phyloP scores from a whole-genome alignment of 441 rosid genomes.

The Kokia cookei region DNA sequence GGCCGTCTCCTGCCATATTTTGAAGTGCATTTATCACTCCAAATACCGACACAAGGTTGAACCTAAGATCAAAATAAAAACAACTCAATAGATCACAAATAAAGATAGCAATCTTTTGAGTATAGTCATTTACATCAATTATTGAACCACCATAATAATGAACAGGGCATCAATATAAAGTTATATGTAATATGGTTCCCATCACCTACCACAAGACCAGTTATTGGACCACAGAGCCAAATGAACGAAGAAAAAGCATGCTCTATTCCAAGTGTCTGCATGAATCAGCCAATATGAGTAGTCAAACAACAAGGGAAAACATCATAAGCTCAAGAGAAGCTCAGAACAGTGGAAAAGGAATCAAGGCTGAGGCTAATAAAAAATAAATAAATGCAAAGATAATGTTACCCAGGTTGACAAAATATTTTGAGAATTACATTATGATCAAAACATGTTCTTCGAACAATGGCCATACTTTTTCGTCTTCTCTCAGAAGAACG shows the following conservation, averaged over 20 bases:
- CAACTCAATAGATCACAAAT: constrained; percentile 4
- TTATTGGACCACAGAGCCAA: constrained; percentile 94
- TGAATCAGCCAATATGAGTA: constrained; percentile 8
- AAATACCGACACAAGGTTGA: constrained; percentile 95
- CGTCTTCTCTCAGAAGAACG: not conserved
- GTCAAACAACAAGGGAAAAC: constrained; percentile 10
- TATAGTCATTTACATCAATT: not conserved
- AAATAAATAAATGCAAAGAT: not conserved
- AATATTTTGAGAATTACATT: not conserved
- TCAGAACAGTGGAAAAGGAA: not conserved
- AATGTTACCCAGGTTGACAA: not conserved
- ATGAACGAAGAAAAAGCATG: constrained; percentile 95
- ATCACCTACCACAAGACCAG: constrained; percentile 91
- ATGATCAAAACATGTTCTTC: not conserved
- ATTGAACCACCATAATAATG: not conserved
- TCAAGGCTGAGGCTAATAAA: not conserved
- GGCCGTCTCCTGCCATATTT: constrained; percentile 87
- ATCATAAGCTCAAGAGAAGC: not conserved
- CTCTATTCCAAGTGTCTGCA: constrained; percentile 87
- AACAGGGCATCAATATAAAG: not conserved
- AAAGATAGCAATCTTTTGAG: not conserved
- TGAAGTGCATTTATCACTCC: constrained; percentile 34
- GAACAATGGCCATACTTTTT: not conserved
- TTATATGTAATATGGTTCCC: not conserved
- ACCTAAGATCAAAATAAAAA: constrained; percentile 41